Evolutionary conservation across 2,329 filamentous ascomycete species (phyloP).

Genomic region (Clonostachys sp.): DNA sequence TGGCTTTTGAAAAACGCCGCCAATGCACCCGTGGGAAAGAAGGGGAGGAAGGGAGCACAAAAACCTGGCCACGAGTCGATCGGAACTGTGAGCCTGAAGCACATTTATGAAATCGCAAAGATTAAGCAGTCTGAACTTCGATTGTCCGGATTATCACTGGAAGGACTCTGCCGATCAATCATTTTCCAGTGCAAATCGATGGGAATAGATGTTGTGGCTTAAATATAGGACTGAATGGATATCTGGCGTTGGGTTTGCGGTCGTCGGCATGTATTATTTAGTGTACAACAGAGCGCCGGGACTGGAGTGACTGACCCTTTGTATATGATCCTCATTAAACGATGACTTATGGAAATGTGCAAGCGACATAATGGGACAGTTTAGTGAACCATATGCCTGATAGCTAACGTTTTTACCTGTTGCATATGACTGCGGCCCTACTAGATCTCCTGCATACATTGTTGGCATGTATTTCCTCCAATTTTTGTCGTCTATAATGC

Average conservation of each 20-base stretch:
- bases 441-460: too few relatives aligned
- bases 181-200: conserved; percentile 74
- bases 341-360: not conserved
- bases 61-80: conserved; percentile 72
- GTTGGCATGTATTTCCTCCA: too few relatives aligned
- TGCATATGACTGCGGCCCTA: too few relatives aligned
- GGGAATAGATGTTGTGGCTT: conserved; percentile 68
- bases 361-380: not conserved
- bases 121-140: conserved; percentile 82
- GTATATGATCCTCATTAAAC: not conserved
- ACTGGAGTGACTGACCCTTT: not conserved
- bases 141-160: conserved; percentile 64
- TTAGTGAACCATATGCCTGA: not conserved
- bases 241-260: not conserved
- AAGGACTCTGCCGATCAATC: conserved; percentile 69
- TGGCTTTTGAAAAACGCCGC: conserved; percentile 84
- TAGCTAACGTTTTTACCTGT: too few relatives aligned
- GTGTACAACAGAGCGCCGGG: not conserved
- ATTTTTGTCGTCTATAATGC: too few relatives aligned
- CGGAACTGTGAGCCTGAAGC: conserved; percentile 88
- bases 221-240: conserved; percentile 4
- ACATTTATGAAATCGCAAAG: conserved; percentile 95
- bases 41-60: conserved; percentile 72
- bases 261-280: not conserved
- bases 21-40: conserved; percentile 64